Conservation (phyloP, 2,329 filamentous ascomycete genomes). For the Colletotrichum sp. region DNA sequence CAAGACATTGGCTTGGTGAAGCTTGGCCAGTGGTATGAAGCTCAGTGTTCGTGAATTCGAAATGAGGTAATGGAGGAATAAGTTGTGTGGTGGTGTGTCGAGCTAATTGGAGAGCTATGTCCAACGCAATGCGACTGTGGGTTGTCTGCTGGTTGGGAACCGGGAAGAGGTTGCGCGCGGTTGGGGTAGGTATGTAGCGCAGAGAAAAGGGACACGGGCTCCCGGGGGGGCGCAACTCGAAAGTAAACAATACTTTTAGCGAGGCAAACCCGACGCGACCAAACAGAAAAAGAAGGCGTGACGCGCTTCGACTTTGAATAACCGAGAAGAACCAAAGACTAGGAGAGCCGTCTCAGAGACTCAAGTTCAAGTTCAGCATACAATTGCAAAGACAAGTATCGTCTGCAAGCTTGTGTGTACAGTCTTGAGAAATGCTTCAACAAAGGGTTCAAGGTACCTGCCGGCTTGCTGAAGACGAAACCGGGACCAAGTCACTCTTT, state of each 20-base stretch:
- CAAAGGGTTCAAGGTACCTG: slow-evolving; percentile 10
- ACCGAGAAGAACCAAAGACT: background rate
- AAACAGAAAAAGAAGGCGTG: background rate
- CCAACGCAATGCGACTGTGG: background rate
- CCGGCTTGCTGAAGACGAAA: background rate
- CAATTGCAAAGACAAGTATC: background rate
- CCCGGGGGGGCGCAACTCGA: background rate
- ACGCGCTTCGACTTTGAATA: background rate
- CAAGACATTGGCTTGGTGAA: background rate
- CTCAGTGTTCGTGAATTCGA: background rate
- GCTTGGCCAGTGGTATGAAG: background rate
- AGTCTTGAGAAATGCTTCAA: background rate
- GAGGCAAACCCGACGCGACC: background rate
- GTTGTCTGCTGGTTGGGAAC: background rate
- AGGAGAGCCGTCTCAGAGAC: background rate
- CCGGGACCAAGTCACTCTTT: background rate
- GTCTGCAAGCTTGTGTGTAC: background rate
- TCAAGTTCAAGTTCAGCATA: background rate
- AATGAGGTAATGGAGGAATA: background rate
- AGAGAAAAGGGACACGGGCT: background rate
- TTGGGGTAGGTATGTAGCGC: background rate
- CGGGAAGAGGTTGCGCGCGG: background rate
- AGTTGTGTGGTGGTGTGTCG: background rate
- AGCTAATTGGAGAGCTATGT: slow-evolving; percentile 2
- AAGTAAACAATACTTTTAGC: background rate